Conservation (phyloP, 805 yeast species). For the Wickerhamomyces tratensis region DNA sequence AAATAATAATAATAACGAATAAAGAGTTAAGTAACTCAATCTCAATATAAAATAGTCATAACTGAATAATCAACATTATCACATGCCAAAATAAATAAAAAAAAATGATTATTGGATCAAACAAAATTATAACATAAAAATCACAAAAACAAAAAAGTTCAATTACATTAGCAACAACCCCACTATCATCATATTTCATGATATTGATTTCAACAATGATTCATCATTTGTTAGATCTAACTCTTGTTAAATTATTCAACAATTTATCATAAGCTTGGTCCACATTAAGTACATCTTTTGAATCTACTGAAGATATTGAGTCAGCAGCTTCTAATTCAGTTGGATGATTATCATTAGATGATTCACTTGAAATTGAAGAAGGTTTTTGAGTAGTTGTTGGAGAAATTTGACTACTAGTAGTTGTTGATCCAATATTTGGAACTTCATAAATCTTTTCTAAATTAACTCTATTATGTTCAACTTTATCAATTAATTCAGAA, state of each 20-base stretch:
- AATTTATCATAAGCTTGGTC: constrained; percentile 68
- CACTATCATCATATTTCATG: no score
- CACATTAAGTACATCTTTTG: constrained; percentile 22
- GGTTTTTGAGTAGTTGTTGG: neutral
- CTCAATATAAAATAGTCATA: no score
- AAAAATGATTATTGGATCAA: no score
- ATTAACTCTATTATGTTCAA: constrained; percentile 42
- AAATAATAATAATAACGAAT: no score
- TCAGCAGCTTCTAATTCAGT: neutral
- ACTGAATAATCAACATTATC: no score
- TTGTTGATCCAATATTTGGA: constrained; percentile 9
- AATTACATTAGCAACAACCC: no score
- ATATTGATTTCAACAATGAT: neutral
- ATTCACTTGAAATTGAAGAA: neutral
- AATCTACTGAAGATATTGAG: neutral
- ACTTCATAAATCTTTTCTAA: constrained; percentile 39
- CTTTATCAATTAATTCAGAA: constrained; percentile 55
- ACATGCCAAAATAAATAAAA: no score
- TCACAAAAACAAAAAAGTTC: no score
- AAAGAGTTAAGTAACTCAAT: no score
- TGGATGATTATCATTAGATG: neutral
- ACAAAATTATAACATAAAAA: no score
- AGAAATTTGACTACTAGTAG: neutral
- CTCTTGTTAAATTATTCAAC: constrained; percentile 57
- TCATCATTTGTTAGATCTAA: constrained; percentile 37